phyloP scores from a whole-genome alignment of 73 alveolate species.

The Stentor roeselii region DNA sequence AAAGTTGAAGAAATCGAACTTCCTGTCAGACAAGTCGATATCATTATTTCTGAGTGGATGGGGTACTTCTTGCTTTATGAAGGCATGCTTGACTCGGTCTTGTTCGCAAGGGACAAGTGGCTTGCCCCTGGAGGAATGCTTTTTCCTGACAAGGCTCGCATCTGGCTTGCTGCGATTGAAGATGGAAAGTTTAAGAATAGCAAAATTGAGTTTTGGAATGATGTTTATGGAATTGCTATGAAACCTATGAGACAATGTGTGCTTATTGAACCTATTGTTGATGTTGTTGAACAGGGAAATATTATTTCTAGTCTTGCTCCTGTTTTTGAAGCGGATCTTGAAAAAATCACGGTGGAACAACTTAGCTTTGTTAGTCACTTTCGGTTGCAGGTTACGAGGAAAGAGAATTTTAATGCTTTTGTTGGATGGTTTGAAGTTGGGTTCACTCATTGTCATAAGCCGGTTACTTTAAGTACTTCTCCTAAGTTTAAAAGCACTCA shows the following conservation, averaged over 20 bases:
- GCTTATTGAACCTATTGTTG: slow-evolving; percentile 48
- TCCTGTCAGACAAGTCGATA: slow-evolving; percentile 90
- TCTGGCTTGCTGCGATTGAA: slow-evolving; percentile 81
- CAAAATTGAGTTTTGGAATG: slow-evolving; percentile 87
- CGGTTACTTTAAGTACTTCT: slow-evolving; percentile 80
- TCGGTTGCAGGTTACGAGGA: slow-evolving; percentile 52
- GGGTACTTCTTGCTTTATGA: slow-evolving; percentile 91
- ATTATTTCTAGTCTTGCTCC: slow-evolving; percentile 40
- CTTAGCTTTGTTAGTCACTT: slow-evolving; percentile 62
- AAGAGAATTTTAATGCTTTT: slow-evolving; percentile 78
- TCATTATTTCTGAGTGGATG: slow-evolving; percentile 96
- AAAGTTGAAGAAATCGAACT: slow-evolving; percentile 93
- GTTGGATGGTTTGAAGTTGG: slow-evolving; percentile 91
- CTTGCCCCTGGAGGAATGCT: slow-evolving; percentile 64
- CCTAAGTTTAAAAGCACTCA: slow-evolving; percentile 87
- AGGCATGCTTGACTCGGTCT: slow-evolving; percentile 91
- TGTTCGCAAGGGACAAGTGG: slow-evolving; percentile 92
- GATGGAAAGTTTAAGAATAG: slow-evolving; percentile 82
- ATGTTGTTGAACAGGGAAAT: slow-evolving; percentile 23
- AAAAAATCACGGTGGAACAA: slow-evolving; percentile 65
- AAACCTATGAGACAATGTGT: slow-evolving; percentile 44
- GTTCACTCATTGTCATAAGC: slow-evolving; percentile 63
- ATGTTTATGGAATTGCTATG: slow-evolving; percentile 86
- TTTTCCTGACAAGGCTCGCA: slow-evolving; percentile 86
- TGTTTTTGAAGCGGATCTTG: slow-evolving; percentile 69